Evolutionary conservation across 345 rosid genomes (phyloP), one percentile per base, ranked within the genome.

Genomic region (Dovyalis caffra): DNA sequence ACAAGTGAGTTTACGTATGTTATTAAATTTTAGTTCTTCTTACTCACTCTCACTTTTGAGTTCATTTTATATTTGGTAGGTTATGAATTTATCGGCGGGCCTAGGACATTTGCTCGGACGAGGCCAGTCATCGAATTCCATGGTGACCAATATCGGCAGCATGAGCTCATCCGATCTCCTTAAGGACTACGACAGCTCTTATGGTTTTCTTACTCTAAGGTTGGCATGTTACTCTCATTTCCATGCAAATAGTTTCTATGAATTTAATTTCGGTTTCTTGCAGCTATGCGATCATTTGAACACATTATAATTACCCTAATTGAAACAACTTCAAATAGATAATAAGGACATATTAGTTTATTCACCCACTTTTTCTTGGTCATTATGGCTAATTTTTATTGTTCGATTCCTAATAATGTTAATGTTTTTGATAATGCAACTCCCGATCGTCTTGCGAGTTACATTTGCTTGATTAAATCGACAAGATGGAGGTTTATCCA

Each of bases 1-100:
- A 16, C 76, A 16, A 68, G 86, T 80, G 57, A 51, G 57, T 20
- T 21, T 34, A n/a, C 33, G 61, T n/a, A 29, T 21, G 0, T 29
- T 15, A 23, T 6, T 7, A 20, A 49, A 72, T 58, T 26, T 29
- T n/a, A 23, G 33, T 43, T 16, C 2, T 49, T 53, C 62, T 45
- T 57, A 8, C 60, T 0, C 63, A 23, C 8, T 64, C 23, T 31
- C 15, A 2, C 9, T 34, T 8, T 6, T 63, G 23, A 23, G 4
- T 25, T 35, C 38, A 23, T 29, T 20, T 69, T 29, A 18, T 11
- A 20, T 7, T 6, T 16, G 10, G 57, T 10, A 51, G 57, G n/a
- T 5, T 6, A 51, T 51, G 57, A 51, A 2, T 51, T 51, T 51
- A 8, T 1, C 7, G 1, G n/a, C n/a, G 7, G 57, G 57, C 1